These are phyloP conservation scores for Saccharomyces uvarum DNA, from an alignment of 1,139 yeast species.

Conservation along the genomic window DNA sequence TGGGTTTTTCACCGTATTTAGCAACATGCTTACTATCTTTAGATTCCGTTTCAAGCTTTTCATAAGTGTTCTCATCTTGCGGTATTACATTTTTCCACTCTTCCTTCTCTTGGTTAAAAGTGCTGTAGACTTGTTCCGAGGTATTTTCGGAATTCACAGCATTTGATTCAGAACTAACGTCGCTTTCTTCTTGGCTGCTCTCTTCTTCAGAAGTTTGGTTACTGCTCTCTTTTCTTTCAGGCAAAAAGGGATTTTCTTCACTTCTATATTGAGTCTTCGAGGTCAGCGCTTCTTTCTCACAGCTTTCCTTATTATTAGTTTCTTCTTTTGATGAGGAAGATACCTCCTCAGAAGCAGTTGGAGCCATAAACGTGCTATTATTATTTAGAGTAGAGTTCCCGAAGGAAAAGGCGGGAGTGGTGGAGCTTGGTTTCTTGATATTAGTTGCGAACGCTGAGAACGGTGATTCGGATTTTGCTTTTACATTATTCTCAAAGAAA, in stretches of 20 bases:
- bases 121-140: background rate
- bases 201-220: background rate
- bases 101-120: no score
- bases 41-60: background rate
- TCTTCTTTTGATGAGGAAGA: background rate
- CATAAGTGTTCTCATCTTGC: background rate
- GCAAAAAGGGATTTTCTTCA: background rate
- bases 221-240: background rate
- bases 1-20: background rate
- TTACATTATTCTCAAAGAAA: constrained; percentile 2
- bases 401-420: constrained; percentile 18
- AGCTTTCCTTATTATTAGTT: constrained; percentile 2
- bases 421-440: constrained; percentile 9
- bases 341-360: background rate
- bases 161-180: background rate
- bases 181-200: background rate
- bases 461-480: constrained; percentile 14
- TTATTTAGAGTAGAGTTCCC: constrained; percentile 2
- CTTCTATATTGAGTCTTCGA: background rate
- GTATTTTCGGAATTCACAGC: background rate
- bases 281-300: background rate
- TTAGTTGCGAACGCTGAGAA: constrained; percentile 21
- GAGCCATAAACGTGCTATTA: background rate
- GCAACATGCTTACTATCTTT: background rate
- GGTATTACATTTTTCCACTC: background rate